Evolutionary conservation across 1,139 yeast species (phyloP).

Genomic region (Arxiozyma slooffiae): DNA sequence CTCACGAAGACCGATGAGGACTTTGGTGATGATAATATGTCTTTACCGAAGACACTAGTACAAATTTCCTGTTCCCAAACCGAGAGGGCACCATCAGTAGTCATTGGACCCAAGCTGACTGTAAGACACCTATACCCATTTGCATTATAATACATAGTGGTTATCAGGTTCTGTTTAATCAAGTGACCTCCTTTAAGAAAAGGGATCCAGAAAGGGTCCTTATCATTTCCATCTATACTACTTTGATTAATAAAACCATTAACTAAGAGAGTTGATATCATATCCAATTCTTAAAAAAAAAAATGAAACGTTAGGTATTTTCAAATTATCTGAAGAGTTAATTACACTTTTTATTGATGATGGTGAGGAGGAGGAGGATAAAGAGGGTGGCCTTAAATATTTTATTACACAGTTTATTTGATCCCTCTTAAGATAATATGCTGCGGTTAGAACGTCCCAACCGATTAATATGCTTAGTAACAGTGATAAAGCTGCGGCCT

Average conservation of each 20-base stretch:
- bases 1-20: not conserved
- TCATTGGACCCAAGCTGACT: not conserved
- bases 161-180: not conserved
- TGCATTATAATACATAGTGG: not conserved
- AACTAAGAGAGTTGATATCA: not conserved
- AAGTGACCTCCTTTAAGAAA: not conserved
- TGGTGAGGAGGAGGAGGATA: not conserved
- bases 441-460: not conserved
- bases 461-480: slow-evolving; percentile 1
- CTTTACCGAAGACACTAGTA: not conserved
- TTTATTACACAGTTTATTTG: not conserved
- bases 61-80: slow-evolving; percentile 2
- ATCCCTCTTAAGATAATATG: not conserved
- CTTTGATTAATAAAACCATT: not conserved
- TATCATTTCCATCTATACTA: not conserved
- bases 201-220: not conserved
- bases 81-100: not conserved
- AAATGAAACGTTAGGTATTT: not conserved
- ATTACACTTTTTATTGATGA: not conserved
- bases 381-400: not conserved
- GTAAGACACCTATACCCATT: not conserved
- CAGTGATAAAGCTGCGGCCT: not conserved
- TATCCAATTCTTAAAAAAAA: not conserved
- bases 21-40: not conserved
- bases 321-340: not conserved